A percentile compares a stretch with the other conserved stretches of the same genome.
These are phyloP conservation scores for Gracilaria caudata DNA, from an alignment of 23 red algal species.

Conservation along the genomic window DNA sequence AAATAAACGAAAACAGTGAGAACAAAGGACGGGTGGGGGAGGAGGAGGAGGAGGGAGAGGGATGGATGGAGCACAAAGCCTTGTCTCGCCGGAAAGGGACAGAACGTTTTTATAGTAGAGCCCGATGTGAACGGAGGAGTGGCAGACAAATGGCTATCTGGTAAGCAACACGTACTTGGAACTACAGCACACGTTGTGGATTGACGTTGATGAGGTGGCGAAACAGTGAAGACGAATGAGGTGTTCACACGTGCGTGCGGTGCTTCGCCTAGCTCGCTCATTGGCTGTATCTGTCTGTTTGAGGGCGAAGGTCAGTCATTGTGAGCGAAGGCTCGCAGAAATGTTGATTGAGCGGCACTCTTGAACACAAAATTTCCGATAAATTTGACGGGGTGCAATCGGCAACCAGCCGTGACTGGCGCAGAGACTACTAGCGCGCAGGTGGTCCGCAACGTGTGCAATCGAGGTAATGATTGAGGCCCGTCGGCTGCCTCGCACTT, in stretches of 20 bases:
- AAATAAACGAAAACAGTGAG: not conserved
- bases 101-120: constrained; percentile 10
- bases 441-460: not conserved
- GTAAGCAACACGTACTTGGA: not conserved
- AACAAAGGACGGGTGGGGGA: not conserved
- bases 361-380: not conserved
- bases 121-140: not conserved
- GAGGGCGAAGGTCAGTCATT: not conserved
- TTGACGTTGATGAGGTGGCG: constrained; percentile 40
- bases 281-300: constrained; percentile 4
- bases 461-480: not conserved
- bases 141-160: not conserved
- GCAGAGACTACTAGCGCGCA: no score
- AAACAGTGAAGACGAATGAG: not conserved
- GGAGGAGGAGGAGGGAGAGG: not conserved
- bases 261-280: not conserved
- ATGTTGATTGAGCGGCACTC: not conserved
- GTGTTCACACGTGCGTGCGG: not conserved
- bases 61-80: not conserved
- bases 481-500: not conserved
- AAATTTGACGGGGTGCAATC: not conserved
- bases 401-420: not conserved
- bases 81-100: not conserved
- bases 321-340: not conserved
- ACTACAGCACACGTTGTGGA: not conserved